Base-by-base conservation (phyloP, 2,329 filamentous ascomycete genomes). In the Didymosphaeria variabile region DNA sequence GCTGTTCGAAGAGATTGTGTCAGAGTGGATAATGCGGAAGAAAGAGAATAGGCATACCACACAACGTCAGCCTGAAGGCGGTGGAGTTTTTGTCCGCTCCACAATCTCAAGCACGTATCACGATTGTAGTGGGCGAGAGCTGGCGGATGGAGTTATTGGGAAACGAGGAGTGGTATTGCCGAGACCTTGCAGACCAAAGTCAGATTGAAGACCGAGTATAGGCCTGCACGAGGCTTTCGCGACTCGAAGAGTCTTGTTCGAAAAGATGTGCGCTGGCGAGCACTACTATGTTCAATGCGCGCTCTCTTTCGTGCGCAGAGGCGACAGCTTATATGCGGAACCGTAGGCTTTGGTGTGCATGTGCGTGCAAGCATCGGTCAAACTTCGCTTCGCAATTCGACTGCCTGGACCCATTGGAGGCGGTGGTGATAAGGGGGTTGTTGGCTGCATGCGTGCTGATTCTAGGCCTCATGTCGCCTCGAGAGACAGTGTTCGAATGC, bases 401-500 rank as follows among this genome's bases (percentile, higher is more conserved):
- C 26, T 54, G 44, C 15, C 58, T 65, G 53, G 46, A 55, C 59
- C 54, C 59, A 56, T 63, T 68, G 57, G 58, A 53, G 36, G 32
- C 23, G 23, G 57, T 54, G 44, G 64, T 40, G 67, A 66, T 70
- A 70, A 68, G 65, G 58, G 50, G 55, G 44, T 42, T 58, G 56
- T 49, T 51, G 61, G 57, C 55, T 62, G 57, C 59, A 65, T 44
- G 47, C 19, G 51, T 42, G 47, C 59, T 45, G 44, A 57, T 59
- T 45, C 53, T 55, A 49, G 50, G 60, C 58, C 55, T 60, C 55
- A 19, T 40, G 55, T 44, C 52, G 58, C 51, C 46, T 10, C 26
- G 34, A 38, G 29, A 57, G 29, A 54, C 36, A n/a, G 34, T 6
- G 31, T 21, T 44, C 47, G 29, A 49, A 15, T 38, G 38, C 54